A percentile compares a stretch with the other conserved stretches of the same genome.
phyloP scores from a whole-genome alignment of 768 basidiomycete genomes.

The Coprinopsis marcescibilis region DNA sequence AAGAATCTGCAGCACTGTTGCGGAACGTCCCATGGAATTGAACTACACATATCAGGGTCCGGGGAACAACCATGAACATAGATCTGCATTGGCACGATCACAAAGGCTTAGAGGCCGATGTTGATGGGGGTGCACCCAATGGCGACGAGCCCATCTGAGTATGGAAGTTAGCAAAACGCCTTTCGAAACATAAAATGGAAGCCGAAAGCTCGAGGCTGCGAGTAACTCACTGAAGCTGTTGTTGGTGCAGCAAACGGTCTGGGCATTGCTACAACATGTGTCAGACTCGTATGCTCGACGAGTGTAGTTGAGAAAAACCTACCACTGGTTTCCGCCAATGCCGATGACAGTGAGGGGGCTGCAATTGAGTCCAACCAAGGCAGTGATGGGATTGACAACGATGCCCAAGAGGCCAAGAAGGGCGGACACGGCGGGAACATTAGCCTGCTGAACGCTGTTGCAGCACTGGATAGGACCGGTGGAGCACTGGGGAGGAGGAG shows the following conservation, averaged over 20 bases:
- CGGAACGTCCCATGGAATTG: not conserved
- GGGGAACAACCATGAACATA: no score
- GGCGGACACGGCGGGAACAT: conserved; percentile 5
- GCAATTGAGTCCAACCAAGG: conserved; percentile 22
- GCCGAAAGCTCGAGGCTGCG: not conserved
- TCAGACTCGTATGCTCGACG: no score
- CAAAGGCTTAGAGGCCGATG: conserved; percentile 21
- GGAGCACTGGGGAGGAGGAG: not conserved
- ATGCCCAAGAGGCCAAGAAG: conserved; percentile 21
- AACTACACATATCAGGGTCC: no score
- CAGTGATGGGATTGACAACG: conserved; percentile 18
- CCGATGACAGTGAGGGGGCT: conserved; percentile 23
- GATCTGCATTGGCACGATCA: no score
- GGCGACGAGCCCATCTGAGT: conserved; percentile 27
- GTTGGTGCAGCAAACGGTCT: conserved; percentile 17
- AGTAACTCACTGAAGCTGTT: conserved; percentile 14
- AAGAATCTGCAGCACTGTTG: not conserved
- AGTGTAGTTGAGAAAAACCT: no score
- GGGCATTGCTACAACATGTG: conserved; percentile 13
- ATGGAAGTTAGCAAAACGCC: not conserved
- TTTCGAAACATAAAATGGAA: not conserved
- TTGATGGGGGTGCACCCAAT: conserved; percentile 34
- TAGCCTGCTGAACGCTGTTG: conserved; percentile 1
- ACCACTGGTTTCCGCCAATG: conserved; percentile 19
- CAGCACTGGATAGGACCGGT: conserved; percentile 5